phyloP scores from a whole-genome alignment of 192 early-diverging fungal genomes.

The Coemansia biformis region DNA sequence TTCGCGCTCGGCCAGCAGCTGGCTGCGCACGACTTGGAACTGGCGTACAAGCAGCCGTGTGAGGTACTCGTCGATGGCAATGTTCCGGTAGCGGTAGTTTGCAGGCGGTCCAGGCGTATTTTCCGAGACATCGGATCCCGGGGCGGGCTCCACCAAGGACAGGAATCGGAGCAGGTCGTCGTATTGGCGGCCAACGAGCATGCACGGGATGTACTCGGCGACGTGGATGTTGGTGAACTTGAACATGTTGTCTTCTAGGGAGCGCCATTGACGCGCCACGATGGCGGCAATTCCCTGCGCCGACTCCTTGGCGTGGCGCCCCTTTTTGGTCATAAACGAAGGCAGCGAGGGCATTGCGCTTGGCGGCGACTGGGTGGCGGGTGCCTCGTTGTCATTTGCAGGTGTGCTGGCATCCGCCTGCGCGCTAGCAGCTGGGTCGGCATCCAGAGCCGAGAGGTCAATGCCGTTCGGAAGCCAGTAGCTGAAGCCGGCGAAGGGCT shows the following conservation, averaged over 20 bases:
- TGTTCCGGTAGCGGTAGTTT: conserved; percentile 29
- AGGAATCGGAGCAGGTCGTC: conserved; percentile 28
- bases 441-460: neutral
- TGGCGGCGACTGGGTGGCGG: too few species aligned
- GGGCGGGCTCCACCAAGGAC: conserved; percentile 21
- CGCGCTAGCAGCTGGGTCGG: neutral
- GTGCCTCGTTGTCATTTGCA: too few species aligned
- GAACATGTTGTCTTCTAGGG: conserved; percentile 29
- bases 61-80: conserved; percentile 11
- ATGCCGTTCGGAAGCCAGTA: conserved; percentile 24
- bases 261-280: conserved; percentile 23
- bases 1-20: conserved; percentile 24
- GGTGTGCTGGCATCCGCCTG: too few species aligned
- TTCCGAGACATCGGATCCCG: neutral
- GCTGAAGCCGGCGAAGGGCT: conserved; percentile 12
- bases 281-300: conserved; percentile 19
- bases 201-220: conserved; percentile 34
- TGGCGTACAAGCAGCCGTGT: conserved; percentile 20
- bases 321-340: conserved; percentile 4
- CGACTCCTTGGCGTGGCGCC: conserved; percentile 5
- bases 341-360: neutral
- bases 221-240: conserved; percentile 46
- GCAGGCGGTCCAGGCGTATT: too few species aligned
- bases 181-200: conserved; percentile 40
- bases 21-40: conserved; percentile 7